Evolutionary conservation across 2,329 filamentous ascomycete species (phyloP).

Genomic region (Nothophaeocryptopus gaeumannii): DNA sequence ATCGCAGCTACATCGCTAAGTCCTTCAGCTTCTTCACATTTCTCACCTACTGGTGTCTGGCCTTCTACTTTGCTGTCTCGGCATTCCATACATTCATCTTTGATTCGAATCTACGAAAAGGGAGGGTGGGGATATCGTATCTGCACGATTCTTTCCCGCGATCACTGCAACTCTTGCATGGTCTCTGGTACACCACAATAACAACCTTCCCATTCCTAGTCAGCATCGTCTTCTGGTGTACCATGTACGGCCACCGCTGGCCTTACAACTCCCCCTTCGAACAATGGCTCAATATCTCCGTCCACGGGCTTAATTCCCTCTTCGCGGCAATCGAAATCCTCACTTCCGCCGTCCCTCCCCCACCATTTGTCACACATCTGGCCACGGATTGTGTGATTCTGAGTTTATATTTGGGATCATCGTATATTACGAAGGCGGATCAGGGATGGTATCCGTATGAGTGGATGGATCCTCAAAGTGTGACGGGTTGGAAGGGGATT

Average conservation of each 20-base stretch:
- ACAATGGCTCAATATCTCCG: conserved; percentile 19
- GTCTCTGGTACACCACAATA: conserved; percentile 10
- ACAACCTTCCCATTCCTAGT: conserved; percentile 8
- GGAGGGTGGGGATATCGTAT: background rate
- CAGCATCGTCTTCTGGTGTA: conserved; percentile 15
- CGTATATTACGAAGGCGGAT: conserved; percentile 12
- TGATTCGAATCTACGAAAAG: background rate
- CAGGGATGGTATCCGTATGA: conserved; percentile 13
- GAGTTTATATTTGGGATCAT: conserved; percentile 12
- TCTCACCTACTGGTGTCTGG: conserved; percentile 16
- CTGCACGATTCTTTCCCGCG: conserved; percentile 9
- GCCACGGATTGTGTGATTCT: conserved; percentile 8
- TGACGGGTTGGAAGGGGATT: conserved; percentile 11
- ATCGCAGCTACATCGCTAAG: conserved; percentile 10
- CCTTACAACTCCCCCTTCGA: conserved; percentile 2
- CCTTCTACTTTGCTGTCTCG: conserved; percentile 16
- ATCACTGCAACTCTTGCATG: conserved; percentile 4
- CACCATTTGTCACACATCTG: conserved; percentile 10
- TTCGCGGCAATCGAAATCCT: conserved; percentile 16
- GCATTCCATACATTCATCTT: conserved; percentile 15
- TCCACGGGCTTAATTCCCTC: conserved; percentile 16
- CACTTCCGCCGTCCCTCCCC: conserved; percentile 8
- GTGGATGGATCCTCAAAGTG: conserved; percentile 13
- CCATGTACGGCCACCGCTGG: conserved; percentile 14
- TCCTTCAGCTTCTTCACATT: conserved; percentile 21